Percentiles rank a stretch among this genome's conserved stretches.
These are phyloP conservation scores for Panicum virgatum DNA, from an alignment of 202 grass and related monocot species.

Conservation along the genomic window DNA sequence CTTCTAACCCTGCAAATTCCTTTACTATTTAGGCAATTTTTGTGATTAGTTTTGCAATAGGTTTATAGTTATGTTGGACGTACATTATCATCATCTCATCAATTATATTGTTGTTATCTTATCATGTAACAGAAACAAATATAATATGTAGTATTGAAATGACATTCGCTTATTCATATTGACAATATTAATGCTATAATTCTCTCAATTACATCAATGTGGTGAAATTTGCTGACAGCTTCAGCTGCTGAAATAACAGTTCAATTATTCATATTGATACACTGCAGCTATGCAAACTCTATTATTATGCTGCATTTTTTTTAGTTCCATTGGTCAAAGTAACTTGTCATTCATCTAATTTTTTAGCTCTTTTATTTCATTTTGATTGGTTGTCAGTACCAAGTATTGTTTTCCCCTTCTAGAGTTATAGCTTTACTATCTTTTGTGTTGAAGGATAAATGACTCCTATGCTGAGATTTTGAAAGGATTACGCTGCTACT, in stretches of 20 bases:
- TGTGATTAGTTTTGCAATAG: not conserved
- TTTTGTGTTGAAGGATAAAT: slow-evolving; percentile 66
- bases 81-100: not conserved
- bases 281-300: not conserved
- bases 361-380: slow-evolving; percentile 2
- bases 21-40: slow-evolving; percentile 15
- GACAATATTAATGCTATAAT: not conserved
- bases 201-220: not conserved
- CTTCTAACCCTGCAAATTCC: slow-evolving; percentile 7
- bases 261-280: not conserved
- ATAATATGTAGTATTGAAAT: not conserved
- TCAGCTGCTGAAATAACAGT: not conserved
- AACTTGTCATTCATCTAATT: not conserved
- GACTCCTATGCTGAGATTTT: slow-evolving; percentile 85
- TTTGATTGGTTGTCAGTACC: not conserved
- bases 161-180: not conserved
- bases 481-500: slow-evolving; percentile 92
- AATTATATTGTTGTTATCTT: not conserved
- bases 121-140: not conserved
- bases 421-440: slow-evolving; percentile 21
- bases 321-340: not conserved
- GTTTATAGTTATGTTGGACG: slow-evolving; percentile 20
- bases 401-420: slow-evolving; percentile 4
- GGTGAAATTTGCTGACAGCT: not conserved
- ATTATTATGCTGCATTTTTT: slow-evolving; percentile 21